phyloP scores from a whole-genome alignment of 2,329 filamentous ascomycete species.

The Colletotrichum coccodes region DNA sequence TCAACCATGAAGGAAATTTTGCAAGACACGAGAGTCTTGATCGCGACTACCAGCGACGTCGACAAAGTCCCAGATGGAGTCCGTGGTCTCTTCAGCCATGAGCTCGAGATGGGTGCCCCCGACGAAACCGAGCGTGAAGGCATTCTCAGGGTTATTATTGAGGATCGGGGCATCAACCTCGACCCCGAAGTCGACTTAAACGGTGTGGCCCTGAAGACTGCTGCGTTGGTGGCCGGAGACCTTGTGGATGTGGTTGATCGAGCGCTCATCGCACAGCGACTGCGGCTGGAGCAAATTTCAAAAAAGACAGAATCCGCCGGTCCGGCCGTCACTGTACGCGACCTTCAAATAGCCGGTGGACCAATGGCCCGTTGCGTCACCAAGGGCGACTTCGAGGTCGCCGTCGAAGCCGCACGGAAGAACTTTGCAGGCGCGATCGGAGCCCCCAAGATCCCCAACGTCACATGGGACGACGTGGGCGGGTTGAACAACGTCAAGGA shows the following conservation, averaged over 20 bases:
- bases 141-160: conserved; percentile 82
- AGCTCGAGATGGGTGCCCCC: conserved; percentile 91
- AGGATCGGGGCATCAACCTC: conserved; percentile 79
- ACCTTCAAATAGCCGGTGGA: conserved; percentile 90
- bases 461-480: conserved; percentile 95
- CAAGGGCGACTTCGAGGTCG: conserved; percentile 87
- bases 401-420: conserved; percentile 94
- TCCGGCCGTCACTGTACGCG: conserved; percentile 72
- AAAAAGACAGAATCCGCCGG: conserved; percentile 49
- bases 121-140: conserved; percentile 93
- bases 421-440: conserved; percentile 98
- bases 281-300: conserved; percentile 80
- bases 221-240: conserved; percentile 93
- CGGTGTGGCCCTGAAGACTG: conserved; percentile 92
- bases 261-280: conserved; percentile 79
- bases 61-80: conserved; percentile 94
- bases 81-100: conserved; percentile 91
- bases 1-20: conserved; percentile 86
- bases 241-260: conserved; percentile 94
- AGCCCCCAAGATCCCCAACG: conserved; percentile 96
- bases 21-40: conserved; percentile 80
- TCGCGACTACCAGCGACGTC: conserved; percentile 94
- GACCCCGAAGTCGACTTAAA: conserved; percentile 86
- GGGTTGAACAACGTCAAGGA: conserved; percentile 95
- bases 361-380: conserved; percentile 81